Evolutionary conservation across 768 basidiomycete genomes (phyloP), one percentile per base, ranked within the genome.

Genomic region (Coprinopsis sp.): DNA sequence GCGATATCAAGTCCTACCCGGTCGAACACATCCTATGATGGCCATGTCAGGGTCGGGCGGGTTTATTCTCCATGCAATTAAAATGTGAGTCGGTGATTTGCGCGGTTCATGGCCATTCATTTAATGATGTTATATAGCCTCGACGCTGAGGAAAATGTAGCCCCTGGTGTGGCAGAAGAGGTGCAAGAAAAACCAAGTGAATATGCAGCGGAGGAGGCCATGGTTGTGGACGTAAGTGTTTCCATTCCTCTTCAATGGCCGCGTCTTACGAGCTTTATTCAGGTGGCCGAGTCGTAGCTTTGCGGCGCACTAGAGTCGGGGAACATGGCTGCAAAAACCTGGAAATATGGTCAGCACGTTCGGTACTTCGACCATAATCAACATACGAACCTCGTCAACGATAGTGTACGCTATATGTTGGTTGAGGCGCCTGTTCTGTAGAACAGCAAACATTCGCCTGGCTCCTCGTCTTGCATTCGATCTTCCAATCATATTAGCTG

Each of bases 401-500:
- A 96, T 78, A 29, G 81, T 89, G 60, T 96, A 89, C 13, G 83
- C 77, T 44, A 97, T 82, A 60, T 96, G 93, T 59, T 95, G 91
- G 63, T 95, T 96, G 25, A 98, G 72, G n/a, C 95, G 79, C 37
- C 83, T 78, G 60, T 97, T 96, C 65, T 99, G 96, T 33, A 98
- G 61, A 2, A 95, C 91, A 4, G 92, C 84, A 62, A 98, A 97
- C 50, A 96, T 88, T 39, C 92, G 77, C 31, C 92, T 77, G 7
- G 95, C 93, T 13, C 94, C 96, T 33, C 93, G 77, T 11, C 93
- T 81, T 14, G 95, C 93, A 60, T 99, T 98, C 3, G 89, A 85
- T 24, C 93, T 78, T n/a, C 96, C 96, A 54, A 97, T 97, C 87
- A 97, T 92, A 57, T 96, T 97, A 6, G 95, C 91, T 25, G 91